phyloP scores from a whole-genome alignment of 495 filamentous ascomycete species.

The Talaromyces stipitatus region DNA sequence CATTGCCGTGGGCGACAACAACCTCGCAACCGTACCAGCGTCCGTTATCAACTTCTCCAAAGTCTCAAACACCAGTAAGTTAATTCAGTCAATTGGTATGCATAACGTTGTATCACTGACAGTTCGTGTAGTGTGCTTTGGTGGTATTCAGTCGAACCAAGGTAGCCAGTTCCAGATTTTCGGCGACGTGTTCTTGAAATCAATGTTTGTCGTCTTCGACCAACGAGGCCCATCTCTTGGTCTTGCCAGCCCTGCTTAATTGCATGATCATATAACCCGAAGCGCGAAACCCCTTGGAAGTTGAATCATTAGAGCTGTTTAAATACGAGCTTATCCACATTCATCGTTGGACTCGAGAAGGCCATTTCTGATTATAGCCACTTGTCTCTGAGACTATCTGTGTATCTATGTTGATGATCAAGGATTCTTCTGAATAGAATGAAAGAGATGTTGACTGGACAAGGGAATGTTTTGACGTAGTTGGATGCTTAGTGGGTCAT shows the following conservation, averaged over 20 bases:
- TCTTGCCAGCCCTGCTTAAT: constrained; percentile 19
- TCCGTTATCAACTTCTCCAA: constrained; percentile 55
- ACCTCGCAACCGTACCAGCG: constrained; percentile 59
- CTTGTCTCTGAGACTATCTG: background rate
- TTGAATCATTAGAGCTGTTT: background rate
- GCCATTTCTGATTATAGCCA: background rate
- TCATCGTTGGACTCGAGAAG: background rate
- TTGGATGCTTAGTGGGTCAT: background rate
- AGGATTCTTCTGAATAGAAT: background rate
- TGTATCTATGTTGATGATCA: background rate
- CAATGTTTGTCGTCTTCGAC: constrained; percentile 74
- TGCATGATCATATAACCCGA: background rate
- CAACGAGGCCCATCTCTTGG: constrained; percentile 36
- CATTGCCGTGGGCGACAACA: constrained; percentile 53
- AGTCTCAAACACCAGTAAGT: constrained; percentile 16
- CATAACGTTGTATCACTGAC: constrained; percentile 14
- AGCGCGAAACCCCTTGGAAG: background rate
- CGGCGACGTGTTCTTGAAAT: constrained; percentile 74
- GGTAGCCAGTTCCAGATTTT: constrained; percentile 58
- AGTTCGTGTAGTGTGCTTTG: constrained; percentile 52
- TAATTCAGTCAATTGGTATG: constrained; percentile 11
- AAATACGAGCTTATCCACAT: background rate
- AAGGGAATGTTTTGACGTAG: background rate
- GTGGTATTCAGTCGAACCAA: constrained; percentile 58
- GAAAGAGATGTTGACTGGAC: background rate